phyloP scores from a whole-genome alignment of 78 protist genomes.

The Pigoraptor vietnamica region DNA sequence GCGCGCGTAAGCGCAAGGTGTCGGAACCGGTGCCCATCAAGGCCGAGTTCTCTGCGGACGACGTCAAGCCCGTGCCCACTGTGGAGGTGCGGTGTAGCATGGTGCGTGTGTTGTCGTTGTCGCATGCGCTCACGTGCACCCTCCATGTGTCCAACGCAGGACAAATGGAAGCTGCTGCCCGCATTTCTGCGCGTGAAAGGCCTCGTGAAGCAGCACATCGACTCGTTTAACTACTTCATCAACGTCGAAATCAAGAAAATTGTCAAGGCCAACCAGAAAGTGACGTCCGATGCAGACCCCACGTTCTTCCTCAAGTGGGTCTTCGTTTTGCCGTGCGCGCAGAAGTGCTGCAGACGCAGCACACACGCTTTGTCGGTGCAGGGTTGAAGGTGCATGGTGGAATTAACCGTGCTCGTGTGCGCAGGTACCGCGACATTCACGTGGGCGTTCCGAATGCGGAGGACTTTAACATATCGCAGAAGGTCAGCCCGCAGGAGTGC shows the following conservation, averaged over 20 bases:
- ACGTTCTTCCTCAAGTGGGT: slow-evolving; percentile 57
- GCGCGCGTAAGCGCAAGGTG: too few relatives aligned
- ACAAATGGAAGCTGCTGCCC: slow-evolving; percentile 95
- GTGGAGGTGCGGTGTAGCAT: too few relatives aligned
- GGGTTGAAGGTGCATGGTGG: too few relatives aligned
- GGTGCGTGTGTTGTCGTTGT: background rate
- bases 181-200: slow-evolving; percentile 88
- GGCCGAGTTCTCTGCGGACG: too few relatives aligned
- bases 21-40: too few relatives aligned
- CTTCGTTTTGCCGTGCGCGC: too few relatives aligned
- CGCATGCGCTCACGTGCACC: background rate
- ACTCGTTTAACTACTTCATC: slow-evolving; percentile 91
- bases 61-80: too few relatives aligned
- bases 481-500: slow-evolving; percentile 89
- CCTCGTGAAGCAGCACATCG: slow-evolving; percentile 94
- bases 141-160: slow-evolving; percentile 45
- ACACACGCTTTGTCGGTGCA: too few relatives aligned
- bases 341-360: too few relatives aligned
- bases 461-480: slow-evolving; percentile 35
- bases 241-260: slow-evolving; percentile 66
- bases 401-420: too few relatives aligned
- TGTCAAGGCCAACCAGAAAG: slow-evolving; percentile 67
- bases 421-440: slow-evolving; percentile 59
- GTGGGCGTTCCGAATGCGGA: slow-evolving; percentile 73
- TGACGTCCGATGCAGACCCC: slow-evolving; percentile 79